A percentile compares a stretch with the other conserved stretches of the same genome.
Evolutionary conservation across 2,329 filamentous ascomycete species (phyloP).

Genomic region (Paecilomyces sp.): DNA sequence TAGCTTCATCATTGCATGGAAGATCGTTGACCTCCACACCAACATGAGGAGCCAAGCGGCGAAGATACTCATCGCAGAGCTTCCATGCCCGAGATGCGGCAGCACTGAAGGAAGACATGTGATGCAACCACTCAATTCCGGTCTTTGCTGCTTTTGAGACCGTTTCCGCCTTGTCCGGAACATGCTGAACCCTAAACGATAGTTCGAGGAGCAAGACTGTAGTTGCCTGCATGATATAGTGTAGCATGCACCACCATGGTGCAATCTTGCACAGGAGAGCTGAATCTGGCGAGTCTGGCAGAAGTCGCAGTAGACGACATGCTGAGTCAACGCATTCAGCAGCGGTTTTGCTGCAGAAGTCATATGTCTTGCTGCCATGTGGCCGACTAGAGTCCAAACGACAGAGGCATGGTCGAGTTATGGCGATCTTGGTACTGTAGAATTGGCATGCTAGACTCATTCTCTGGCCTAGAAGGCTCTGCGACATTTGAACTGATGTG

Average conservation of each 20-base stretch:
- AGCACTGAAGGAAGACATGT: conserved; percentile 21
- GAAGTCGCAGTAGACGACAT: conserved; percentile 31
- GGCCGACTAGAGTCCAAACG: conserved; percentile 26
- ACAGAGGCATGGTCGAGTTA: conserved; percentile 38
- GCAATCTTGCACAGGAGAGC: conserved; percentile 28
- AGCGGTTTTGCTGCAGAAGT: conserved; percentile 32
- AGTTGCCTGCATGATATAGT: conserved; percentile 38
- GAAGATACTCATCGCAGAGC: conserved; percentile 29
- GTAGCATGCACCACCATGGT: conserved; percentile 39
- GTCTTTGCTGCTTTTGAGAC: conserved; percentile 29
- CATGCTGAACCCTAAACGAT: conserved; percentile 34
- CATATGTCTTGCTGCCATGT: conserved; percentile 23
- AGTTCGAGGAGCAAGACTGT: conserved; percentile 39
- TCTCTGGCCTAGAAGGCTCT: conserved; percentile 26
- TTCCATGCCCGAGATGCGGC: conserved; percentile 26
- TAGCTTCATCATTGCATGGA: conserved; percentile 15
- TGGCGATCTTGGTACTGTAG: conserved; percentile 36
- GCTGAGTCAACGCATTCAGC: conserved; percentile 37
- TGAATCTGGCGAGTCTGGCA: conserved; percentile 33
- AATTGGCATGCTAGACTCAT: conserved; percentile 35
- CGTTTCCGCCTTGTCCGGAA: conserved; percentile 32
- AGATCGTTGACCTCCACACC: conserved; percentile 23
- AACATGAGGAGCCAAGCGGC: conserved; percentile 24
- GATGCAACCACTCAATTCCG: conserved; percentile 26
- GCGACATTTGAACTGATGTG: conserved; percentile 28